phyloP scores from a whole-genome alignment of 306 rosid genomes.

The Mimosa bimucronata region DNA sequence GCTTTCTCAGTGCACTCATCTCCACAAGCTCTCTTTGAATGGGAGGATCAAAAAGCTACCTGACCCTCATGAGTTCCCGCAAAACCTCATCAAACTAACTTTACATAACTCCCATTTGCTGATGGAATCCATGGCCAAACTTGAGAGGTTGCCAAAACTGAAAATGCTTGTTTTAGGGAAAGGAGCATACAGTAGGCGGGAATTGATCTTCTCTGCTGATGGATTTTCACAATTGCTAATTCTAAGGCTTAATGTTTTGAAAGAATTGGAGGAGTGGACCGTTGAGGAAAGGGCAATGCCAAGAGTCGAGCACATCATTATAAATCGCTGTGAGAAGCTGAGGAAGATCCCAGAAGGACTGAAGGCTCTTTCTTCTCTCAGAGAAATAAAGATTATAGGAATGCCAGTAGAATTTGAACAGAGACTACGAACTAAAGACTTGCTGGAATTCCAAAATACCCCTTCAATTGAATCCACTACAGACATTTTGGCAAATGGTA shows the following conservation, averaged over 20 bases:
- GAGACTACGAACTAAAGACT: slow-evolving; percentile 46
- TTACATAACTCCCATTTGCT: slow-evolving; percentile 47
- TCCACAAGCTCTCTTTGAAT: slow-evolving; percentile 49
- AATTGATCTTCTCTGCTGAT: slow-evolving; percentile 44
- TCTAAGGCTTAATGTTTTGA: slow-evolving; percentile 45
- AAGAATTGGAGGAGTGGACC: slow-evolving; percentile 56
- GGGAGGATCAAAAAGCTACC: slow-evolving; percentile 53
- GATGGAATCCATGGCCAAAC: slow-evolving; percentile 54
- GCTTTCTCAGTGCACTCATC: slow-evolving; percentile 46
- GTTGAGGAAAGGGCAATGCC: slow-evolving; percentile 43
- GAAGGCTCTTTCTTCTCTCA: slow-evolving; percentile 41
- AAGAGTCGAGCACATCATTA: slow-evolving; percentile 45
- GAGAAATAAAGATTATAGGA: slow-evolving; percentile 47
- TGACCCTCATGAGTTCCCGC: slow-evolving; percentile 54
- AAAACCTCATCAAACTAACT: slow-evolving; percentile 46
- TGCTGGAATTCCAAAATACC: slow-evolving; percentile 37
- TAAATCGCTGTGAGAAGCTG: slow-evolving; percentile 54
- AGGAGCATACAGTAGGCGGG: slow-evolving; percentile 45
- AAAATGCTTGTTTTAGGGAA: slow-evolving; percentile 47
- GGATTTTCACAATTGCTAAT: slow-evolving; percentile 46
- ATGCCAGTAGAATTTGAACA: slow-evolving; percentile 60
- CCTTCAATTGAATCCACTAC: slow-evolving; percentile 51
- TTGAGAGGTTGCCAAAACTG: slow-evolving; percentile 50
- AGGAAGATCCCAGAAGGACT: slow-evolving; percentile 52
- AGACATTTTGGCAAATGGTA: slow-evolving; percentile 52